Evolutionary conservation across 495 filamentous ascomycete genomes (phyloP).

Genomic region (Margaritispora aquatica): DNA sequence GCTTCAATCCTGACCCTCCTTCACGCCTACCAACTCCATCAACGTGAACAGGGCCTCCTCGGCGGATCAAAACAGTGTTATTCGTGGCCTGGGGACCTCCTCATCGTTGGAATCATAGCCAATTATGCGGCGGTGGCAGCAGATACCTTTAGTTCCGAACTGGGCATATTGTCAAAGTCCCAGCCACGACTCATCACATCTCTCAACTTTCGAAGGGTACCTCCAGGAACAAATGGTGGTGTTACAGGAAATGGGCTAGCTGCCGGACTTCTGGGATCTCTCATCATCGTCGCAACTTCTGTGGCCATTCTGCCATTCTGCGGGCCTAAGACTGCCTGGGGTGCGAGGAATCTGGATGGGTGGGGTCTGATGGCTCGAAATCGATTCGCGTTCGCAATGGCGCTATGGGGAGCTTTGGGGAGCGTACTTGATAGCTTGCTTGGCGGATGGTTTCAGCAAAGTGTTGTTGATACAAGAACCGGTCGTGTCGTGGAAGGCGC

Average conservation of each 20-base stretch:
- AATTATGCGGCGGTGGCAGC: slow-evolving; percentile 90
- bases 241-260: slow-evolving; percentile 66
- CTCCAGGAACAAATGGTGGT: slow-evolving; percentile 88
- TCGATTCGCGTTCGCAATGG: slow-evolving; percentile 54
- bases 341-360: slow-evolving; percentile 29
- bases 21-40: slow-evolving; percentile 58
- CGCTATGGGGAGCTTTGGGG: slow-evolving; percentile 66
- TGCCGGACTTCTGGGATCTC: slow-evolving; percentile 70
- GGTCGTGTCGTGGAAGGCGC: slow-evolving; percentile 87
- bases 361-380: slow-evolving; percentile 44
- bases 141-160: slow-evolving; percentile 92
- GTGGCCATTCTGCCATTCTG: slow-evolving; percentile 68
- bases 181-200: slow-evolving; percentile 84
- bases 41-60: slow-evolving; percentile 29
- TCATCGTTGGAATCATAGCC: slow-evolving; percentile 51
- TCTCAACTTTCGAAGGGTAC: slow-evolving; percentile 64
- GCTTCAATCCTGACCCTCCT: slow-evolving; percentile 68
- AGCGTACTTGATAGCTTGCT: slow-evolving; percentile 82
- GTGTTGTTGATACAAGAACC: slow-evolving; percentile 73
- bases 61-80: slow-evolving; percentile 29
- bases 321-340: slow-evolving; percentile 10
- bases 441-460: slow-evolving; percentile 79
- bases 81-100: slow-evolving; percentile 45
- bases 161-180: slow-evolving; percentile 78
- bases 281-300: slow-evolving; percentile 61